Evolutionary conservation across 2,329 filamentous ascomycete species (phyloP).

Genomic region (Rutstroemia sp.): DNA sequence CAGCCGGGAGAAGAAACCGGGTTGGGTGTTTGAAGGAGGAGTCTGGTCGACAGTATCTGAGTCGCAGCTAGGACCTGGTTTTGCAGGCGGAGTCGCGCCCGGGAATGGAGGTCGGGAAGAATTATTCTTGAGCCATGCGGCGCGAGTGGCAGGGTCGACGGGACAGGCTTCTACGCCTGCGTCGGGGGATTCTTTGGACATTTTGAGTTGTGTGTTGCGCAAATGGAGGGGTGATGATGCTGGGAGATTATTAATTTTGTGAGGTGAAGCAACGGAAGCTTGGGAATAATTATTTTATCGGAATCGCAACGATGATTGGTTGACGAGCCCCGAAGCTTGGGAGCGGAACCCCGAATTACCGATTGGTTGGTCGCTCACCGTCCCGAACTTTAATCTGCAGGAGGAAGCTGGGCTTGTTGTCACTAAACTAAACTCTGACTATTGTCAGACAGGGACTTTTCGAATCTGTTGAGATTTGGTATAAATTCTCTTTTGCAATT

Average conservation of each 20-base stretch:
- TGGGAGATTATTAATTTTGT: neutral
- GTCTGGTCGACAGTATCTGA: constrained; percentile 31
- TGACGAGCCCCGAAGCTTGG: neutral
- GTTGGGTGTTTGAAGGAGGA: constrained; percentile 27
- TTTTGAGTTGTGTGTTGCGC: constrained; percentile 9
- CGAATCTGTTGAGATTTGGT: neutral
- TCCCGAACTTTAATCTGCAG: neutral
- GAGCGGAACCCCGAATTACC: too few relatives aligned
- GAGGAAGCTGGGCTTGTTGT: too few relatives aligned
- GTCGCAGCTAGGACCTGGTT: constrained; percentile 31
- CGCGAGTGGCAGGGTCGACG: constrained; percentile 82
- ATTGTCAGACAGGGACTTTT: neutral
- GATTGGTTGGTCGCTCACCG: neutral
- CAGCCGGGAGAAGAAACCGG: constrained; percentile 17
- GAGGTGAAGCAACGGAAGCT: neutral
- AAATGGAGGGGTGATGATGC: neutral
- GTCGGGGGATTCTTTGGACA: constrained; percentile 25
- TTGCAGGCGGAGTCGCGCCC: constrained; percentile 21
- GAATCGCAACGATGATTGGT: neutral
- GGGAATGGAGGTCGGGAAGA: constrained; percentile 20
- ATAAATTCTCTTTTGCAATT: neutral
- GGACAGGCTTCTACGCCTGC: constrained; percentile 54
- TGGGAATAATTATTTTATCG: neutral
- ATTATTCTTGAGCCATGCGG: constrained; percentile 63
- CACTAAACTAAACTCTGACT: too few relatives aligned